phyloP scores from a whole-genome alignment of 2,329 filamentous ascomycete genomes.

The Pseudogymnoascus sp. region DNA sequence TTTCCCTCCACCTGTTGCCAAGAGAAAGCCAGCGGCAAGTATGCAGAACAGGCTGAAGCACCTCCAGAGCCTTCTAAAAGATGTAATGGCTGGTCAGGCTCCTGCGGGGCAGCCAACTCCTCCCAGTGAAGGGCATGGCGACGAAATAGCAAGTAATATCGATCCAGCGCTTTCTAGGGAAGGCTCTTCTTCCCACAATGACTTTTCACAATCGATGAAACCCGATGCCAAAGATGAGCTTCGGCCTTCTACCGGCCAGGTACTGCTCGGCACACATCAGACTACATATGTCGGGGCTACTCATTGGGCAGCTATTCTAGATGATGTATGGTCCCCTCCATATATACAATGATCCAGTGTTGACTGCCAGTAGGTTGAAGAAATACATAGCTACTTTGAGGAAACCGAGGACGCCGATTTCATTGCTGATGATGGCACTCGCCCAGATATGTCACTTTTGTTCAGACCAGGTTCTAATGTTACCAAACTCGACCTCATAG shows the following conservation, averaged over 20 bases:
- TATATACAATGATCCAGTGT: background rate
- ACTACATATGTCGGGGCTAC: conserved; percentile 51
- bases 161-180: background rate
- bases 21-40: conserved; percentile 35
- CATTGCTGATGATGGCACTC: conserved; percentile 27
- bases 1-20: conserved; percentile 42
- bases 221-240: conserved; percentile 16
- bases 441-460: conserved; percentile 31
- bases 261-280: conserved; percentile 37
- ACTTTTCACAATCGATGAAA: conserved; percentile 7
- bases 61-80: conserved; percentile 51
- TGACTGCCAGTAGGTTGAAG: conserved; percentile 42
- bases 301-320: conserved; percentile 53
- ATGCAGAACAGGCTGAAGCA: conserved; percentile 48
- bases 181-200: background rate
- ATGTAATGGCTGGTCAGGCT: conserved; percentile 37
- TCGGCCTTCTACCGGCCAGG: conserved; percentile 29
- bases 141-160: background rate
- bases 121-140: background rate
- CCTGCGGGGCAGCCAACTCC: background rate
- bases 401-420: conserved; percentile 29
- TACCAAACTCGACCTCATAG: conserved; percentile 40
- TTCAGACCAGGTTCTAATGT: conserved; percentile 31
- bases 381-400: conserved; percentile 49
- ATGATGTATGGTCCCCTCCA: conserved; percentile 41